These are phyloP conservation scores for Nepenthes gracilis DNA, from an alignment of 148 eudicot species.

Conservation along the genomic window DNA sequence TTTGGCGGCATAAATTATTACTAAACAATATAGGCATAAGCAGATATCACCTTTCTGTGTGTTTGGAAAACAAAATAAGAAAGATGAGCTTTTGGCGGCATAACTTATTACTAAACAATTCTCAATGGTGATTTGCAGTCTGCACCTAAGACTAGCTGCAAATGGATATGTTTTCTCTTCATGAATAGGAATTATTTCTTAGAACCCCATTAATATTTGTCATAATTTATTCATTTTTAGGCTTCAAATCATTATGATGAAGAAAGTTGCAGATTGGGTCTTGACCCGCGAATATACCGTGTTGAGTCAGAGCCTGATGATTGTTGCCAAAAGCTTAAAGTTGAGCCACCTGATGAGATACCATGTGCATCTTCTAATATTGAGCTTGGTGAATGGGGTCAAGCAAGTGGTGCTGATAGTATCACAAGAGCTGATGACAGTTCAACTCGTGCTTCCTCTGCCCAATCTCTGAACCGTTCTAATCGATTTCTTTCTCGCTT, in stretches of 20 bases:
- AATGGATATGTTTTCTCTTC: background rate
- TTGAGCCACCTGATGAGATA: constrained; percentile 34
- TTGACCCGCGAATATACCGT: constrained; percentile 14
- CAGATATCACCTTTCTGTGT: no score
- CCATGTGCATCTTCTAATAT: constrained; percentile 29
- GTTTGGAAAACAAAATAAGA: no score
- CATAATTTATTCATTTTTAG: constrained; percentile 15
- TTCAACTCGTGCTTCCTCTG: constrained; percentile 46
- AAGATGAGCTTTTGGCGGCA: no score
- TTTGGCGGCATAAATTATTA: no score
- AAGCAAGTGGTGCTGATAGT: constrained; percentile 24
- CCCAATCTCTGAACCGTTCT: constrained; percentile 39
- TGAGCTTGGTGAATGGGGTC: constrained; percentile 50
- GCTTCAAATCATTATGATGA: constrained; percentile 27
- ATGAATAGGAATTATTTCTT: background rate
- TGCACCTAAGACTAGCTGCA: background rate
- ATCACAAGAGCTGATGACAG: constrained; percentile 31
- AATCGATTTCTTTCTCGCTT: constrained; percentile 70
- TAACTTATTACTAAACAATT: no score
- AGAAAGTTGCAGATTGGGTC: constrained; percentile 14
- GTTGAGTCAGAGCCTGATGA: constrained; percentile 28
- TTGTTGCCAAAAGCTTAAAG: constrained; percentile 30
- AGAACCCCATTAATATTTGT: background rate
- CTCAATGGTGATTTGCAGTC: background rate
- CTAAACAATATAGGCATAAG: no score